Percentiles rank a stretch among this genome's conserved stretches.
phyloP scores from a whole-genome alignment of 345 rosid genomes.

The Hevea brasiliensis region DNA sequence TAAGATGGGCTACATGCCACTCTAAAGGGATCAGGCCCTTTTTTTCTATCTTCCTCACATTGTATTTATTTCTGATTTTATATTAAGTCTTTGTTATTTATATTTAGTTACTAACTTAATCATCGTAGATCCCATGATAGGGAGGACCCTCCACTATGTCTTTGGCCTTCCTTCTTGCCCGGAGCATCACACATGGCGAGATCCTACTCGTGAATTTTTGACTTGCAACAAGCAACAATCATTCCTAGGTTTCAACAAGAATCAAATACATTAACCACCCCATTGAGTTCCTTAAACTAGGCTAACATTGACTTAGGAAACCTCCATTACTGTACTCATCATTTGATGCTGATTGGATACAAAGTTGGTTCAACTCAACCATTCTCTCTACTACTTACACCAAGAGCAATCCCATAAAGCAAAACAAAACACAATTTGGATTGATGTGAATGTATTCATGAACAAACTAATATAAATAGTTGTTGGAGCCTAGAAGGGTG shows the following conservation, averaged over 20 bases:
- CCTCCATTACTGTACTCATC: not conserved
- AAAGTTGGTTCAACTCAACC: not conserved
- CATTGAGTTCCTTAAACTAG: not conserved
- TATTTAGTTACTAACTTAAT: no score
- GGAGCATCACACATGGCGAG: no score
- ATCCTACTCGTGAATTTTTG: no score
- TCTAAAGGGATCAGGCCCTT: no score
- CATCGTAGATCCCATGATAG: no score
- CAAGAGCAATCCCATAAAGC: not conserved
- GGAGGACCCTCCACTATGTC: no score
- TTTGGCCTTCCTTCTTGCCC: no score
- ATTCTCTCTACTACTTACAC: not conserved
- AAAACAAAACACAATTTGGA: not conserved
- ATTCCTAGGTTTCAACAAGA: not conserved
- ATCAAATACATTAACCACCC: not conserved
- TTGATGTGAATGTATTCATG: not conserved
- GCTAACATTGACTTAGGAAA: not conserved
- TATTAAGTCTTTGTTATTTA: no score
- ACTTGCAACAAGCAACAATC: not conserved
- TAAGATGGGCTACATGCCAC: no score
- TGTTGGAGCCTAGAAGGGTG: no score
- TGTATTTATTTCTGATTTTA: no score
- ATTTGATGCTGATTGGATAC: not conserved
- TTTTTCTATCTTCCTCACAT: no score
- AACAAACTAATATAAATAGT: not conserved